A percentile compares a stretch with the other conserved stretches of the same genome.
Evolutionary conservation across 768 basidiomycete species (phyloP).

Genomic region (Leccinum imitatum): DNA sequence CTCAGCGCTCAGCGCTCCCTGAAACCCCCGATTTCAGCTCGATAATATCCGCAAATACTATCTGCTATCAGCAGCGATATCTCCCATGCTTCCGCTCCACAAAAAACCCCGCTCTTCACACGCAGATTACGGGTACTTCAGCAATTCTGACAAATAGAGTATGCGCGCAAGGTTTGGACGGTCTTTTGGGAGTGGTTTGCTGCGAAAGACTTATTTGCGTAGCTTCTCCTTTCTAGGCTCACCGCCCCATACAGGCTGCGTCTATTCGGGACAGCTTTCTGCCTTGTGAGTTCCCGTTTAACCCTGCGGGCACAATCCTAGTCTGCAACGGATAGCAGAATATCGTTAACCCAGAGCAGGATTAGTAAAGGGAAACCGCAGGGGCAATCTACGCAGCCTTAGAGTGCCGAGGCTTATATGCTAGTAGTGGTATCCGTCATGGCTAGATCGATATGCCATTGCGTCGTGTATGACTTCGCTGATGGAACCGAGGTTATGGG

Average conservation of each 20-base stretch:
- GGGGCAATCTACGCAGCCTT: conserved; percentile 69
- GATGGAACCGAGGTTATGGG: too few species aligned
- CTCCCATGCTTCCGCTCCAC: conserved; percentile 8
- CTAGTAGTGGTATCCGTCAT: conserved; percentile 70
- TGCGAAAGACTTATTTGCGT: conserved; percentile 75
- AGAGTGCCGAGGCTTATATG: conserved; percentile 79
- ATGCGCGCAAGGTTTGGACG: conserved; percentile 39
- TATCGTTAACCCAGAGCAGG: conserved; percentile 54
- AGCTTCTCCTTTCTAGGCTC: conserved; percentile 56
- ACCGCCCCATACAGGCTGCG: conserved; percentile 9
- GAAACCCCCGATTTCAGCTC: conserved; percentile 13
- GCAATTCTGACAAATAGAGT: conserved; percentile 46
- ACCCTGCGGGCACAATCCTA: conserved; percentile 90
- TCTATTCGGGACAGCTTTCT: conserved; percentile 18
- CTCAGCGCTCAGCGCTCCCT: conserved; percentile 44
- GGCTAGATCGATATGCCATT: conserved; percentile 71
- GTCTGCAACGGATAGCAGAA: conserved; percentile 81
- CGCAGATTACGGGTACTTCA: conserved; percentile 37
- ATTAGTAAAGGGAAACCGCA: conserved; percentile 53
- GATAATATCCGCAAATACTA: conserved; percentile 6
- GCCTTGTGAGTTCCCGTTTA: conserved; percentile 79
- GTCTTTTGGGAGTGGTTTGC: conserved; percentile 59
- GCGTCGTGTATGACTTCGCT: conserved; percentile 75
- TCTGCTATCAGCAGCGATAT: not conserved
- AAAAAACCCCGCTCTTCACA: conserved; percentile 8